Conservation (phyloP, 768 basidiomycete genomes). For the Scleroderma bovista region DNA sequence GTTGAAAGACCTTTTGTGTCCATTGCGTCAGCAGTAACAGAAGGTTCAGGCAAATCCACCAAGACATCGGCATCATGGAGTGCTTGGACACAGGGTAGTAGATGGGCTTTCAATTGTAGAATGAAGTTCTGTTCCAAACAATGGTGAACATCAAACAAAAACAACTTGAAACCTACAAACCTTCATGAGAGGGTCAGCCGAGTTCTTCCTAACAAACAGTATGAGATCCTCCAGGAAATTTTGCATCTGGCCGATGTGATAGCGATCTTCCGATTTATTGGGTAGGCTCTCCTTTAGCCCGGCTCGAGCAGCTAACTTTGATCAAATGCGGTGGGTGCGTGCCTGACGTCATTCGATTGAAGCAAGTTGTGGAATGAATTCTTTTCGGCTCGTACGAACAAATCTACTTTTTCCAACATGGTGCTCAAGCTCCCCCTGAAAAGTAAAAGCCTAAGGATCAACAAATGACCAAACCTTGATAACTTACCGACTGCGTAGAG, state of each 20-base stretch:
- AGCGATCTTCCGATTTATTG: not conserved
- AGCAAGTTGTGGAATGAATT: slow-evolving; percentile 1
- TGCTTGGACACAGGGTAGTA: too few species aligned
- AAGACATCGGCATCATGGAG: too few species aligned
- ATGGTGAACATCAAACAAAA: too few species aligned
- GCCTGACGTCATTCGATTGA: slow-evolving; percentile 2
- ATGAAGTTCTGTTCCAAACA: too few species aligned
- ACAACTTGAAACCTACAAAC: not conserved
- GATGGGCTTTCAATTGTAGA: too few species aligned
- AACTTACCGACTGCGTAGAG: slow-evolving; percentile 27
- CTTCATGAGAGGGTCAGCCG: not conserved
- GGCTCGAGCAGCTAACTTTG: too few species aligned
- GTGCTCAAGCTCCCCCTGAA: slow-evolving; percentile 11
- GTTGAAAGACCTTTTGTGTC: too few species aligned
- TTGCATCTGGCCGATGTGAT: slow-evolving; percentile 1
- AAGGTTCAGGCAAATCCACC: too few species aligned
- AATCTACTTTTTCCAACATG: not conserved
- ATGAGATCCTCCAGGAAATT: slow-evolving; percentile 3
- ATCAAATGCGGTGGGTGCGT: slow-evolving; percentile 5
- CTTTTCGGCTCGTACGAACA: not conserved
- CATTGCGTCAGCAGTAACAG: too few species aligned
- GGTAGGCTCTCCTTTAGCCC: slow-evolving; percentile 8
- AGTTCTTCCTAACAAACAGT: not conserved
- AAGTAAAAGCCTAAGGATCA: not conserved
- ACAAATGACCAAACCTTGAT: not conserved